Percentiles rank a stretch among this genome's conserved stretches.
phyloP scores from a whole-genome alignment of 345 rosid species.

The Arabis alpina region DNA sequence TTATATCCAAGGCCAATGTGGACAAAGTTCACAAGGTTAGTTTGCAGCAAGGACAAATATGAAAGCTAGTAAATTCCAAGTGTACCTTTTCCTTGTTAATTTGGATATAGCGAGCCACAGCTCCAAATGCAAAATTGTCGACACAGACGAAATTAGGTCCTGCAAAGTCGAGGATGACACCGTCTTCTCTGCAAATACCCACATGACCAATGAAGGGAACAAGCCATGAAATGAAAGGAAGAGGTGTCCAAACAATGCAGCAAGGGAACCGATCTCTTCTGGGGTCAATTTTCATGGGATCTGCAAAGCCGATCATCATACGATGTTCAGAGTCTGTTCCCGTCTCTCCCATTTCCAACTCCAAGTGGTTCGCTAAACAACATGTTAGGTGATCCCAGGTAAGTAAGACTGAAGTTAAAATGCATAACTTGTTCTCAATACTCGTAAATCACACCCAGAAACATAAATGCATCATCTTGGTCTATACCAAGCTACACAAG shows the following conservation, averaged over 20 bases:
- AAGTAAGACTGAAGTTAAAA: background rate
- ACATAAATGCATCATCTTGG: slow-evolving; percentile 8
- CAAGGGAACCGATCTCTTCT: slow-evolving; percentile 72
- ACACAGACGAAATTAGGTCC: slow-evolving; percentile 93
- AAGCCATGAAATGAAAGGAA: slow-evolving; percentile 89
- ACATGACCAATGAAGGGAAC: slow-evolving; percentile 88
- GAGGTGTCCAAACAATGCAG: slow-evolving; percentile 95
- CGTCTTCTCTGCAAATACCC: slow-evolving; percentile 94
- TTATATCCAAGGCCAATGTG: slow-evolving; percentile 10
- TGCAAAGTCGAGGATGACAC: slow-evolving; percentile 86
- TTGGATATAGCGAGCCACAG: slow-evolving; percentile 76
- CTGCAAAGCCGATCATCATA: slow-evolving; percentile 47
- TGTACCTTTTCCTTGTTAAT: slow-evolving; percentile 72
- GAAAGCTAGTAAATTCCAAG: background rate
- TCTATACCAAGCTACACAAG: background rate
- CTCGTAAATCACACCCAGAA: background rate
- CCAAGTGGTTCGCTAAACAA: slow-evolving; percentile 12
- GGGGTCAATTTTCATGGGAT: slow-evolving; percentile 62
- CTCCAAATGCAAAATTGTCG: slow-evolving; percentile 83
- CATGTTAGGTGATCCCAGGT: background rate
- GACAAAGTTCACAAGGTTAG: background rate
- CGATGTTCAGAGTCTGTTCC: slow-evolving; percentile 25
- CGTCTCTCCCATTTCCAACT: slow-evolving; percentile 40
- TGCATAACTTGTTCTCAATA: too few relatives aligned
- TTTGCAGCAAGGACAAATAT: background rate